Evolutionary conservation across 352 stramenopile species (phyloP).

Genomic region (Heterotrichella gracilis): DNA sequence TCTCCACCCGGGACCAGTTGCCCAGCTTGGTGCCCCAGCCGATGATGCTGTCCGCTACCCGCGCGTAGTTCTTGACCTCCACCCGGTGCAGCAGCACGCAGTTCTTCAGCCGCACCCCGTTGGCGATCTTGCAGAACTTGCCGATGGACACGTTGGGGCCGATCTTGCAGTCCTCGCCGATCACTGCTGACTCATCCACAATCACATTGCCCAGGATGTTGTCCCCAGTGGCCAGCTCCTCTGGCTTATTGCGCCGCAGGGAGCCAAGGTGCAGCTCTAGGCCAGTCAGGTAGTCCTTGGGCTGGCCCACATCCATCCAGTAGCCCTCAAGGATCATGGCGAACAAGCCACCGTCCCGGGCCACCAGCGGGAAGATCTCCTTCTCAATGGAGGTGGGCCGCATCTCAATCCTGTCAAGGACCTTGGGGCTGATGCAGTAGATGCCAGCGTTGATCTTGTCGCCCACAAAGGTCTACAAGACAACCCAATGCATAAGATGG

Average conservation of each 20-base stretch:
- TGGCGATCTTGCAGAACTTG: slow-evolving; percentile 38
- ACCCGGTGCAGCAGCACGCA: slow-evolving; percentile 37
- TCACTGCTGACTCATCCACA: slow-evolving; percentile 34
- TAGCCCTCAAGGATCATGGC: slow-evolving; percentile 43
- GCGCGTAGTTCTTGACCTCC: slow-evolving; percentile 36
- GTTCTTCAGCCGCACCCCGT: slow-evolving; percentile 39
- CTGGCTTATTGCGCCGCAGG: slow-evolving; percentile 26
- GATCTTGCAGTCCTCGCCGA: slow-evolving; percentile 38
- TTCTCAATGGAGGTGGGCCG: slow-evolving; percentile 50
- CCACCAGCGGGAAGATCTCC: slow-evolving; percentile 51
- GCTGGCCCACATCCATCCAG: slow-evolving; percentile 55
- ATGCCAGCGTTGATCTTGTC: slow-evolving; percentile 56
- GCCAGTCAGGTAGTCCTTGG: slow-evolving; percentile 43
- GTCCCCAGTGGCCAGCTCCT: slow-evolving; percentile 27
- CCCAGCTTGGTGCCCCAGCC: slow-evolving; percentile 28
- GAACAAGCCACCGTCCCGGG: slow-evolving; percentile 39
- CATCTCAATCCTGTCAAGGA: slow-evolving; percentile 41
- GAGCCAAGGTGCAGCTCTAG: slow-evolving; percentile 44
- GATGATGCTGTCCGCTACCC: slow-evolving; percentile 47
- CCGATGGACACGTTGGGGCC: slow-evolving; percentile 43
- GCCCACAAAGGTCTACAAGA: slow-evolving; percentile 44
- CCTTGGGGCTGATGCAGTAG: slow-evolving; percentile 46
- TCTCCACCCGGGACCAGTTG: slow-evolving; percentile 28
- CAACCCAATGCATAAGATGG: too few relatives aligned
- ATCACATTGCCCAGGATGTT: slow-evolving; percentile 45